phyloP scores from a whole-genome alignment of 257 asterid genomes.

The Datura wrightii region DNA sequence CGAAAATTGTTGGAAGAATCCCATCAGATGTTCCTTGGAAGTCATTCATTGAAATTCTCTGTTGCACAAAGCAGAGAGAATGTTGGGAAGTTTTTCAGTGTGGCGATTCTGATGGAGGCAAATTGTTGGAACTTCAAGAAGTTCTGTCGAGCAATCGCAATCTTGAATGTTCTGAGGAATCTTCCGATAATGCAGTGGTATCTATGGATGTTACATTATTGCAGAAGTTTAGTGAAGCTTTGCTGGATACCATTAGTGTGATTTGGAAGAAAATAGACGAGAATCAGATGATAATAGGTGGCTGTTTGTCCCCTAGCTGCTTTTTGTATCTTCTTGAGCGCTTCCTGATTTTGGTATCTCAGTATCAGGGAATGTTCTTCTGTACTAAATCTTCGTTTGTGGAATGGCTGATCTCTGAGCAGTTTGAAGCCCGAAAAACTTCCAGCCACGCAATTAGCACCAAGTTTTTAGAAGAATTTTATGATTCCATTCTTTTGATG shows the following conservation, averaged over 20 bases:
- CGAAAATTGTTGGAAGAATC: slow-evolving; percentile 36
- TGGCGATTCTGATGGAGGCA: not conserved
- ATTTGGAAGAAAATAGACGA: slow-evolving; percentile 36
- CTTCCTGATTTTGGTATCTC: slow-evolving; percentile 51
- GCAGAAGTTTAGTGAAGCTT: slow-evolving; percentile 38
- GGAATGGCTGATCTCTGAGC: slow-evolving; percentile 49
- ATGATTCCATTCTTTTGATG: slow-evolving; percentile 32
- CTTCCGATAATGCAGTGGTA: no score
- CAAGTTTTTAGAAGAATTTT: not conserved
- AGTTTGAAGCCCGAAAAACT: slow-evolving; percentile 33
- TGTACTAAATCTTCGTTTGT: slow-evolving; percentile 52
- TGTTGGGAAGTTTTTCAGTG: slow-evolving; percentile 2
- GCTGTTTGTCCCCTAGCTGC: slow-evolving; percentile 55
- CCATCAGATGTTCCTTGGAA: slow-evolving; percentile 43
- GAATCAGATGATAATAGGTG: slow-evolving; percentile 38
- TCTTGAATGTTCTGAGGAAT: not conserved
- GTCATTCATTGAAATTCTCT: slow-evolving; percentile 43
- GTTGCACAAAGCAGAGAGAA: not conserved
- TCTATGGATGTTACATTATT: slow-evolving; percentile 5
- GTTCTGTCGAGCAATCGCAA: not conserved
- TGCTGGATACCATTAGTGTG: slow-evolving; percentile 41
- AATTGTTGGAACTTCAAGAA: not conserved
- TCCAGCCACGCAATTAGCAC: not conserved
- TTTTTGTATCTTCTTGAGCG: slow-evolving; percentile 68
- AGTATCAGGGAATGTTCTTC: slow-evolving; percentile 43